phyloP scores from a whole-genome alignment of 768 basidiomycete species.

The Phylloporus sp. region DNA sequence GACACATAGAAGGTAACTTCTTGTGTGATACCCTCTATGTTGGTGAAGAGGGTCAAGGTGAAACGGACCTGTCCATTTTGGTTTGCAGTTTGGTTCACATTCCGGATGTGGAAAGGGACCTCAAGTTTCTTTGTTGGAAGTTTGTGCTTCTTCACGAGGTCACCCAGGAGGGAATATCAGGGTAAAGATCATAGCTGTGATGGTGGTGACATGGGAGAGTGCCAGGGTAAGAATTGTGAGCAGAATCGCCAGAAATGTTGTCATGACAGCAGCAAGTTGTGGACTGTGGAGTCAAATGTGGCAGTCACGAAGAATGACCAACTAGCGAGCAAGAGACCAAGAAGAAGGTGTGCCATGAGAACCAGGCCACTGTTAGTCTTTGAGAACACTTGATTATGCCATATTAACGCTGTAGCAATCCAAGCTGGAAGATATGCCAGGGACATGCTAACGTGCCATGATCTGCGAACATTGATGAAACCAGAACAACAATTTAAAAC shows the following conservation, averaged over 20 bases:
- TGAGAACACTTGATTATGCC: conserved; percentile 64
- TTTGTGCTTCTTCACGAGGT: too few species aligned
- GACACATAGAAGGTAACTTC: too few species aligned
- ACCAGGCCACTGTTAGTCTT: conserved; percentile 56
- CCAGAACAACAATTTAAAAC: not conserved
- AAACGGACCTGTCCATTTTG: too few species aligned
- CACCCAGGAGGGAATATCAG: conserved; percentile 73
- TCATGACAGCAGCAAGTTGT: conserved; percentile 62
- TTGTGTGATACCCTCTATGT: too few species aligned
- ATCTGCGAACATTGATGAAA: conserved; percentile 23
- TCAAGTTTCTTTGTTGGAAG: too few species aligned
- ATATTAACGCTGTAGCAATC: conserved; percentile 61
- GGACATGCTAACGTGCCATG: conserved; percentile 67
- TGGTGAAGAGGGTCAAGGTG: too few species aligned
- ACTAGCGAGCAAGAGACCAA: conserved; percentile 63
- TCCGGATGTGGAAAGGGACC: too few species aligned
- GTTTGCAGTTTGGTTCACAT: too few species aligned
- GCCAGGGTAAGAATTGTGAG: conserved; percentile 66
- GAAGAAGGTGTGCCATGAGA: conserved; percentile 60
- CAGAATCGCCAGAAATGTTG: conserved; percentile 63
- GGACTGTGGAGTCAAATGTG: conserved; percentile 70
- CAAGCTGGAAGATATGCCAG: conserved; percentile 73
- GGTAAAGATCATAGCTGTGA: conserved; percentile 56
- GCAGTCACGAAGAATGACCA: conserved; percentile 70
- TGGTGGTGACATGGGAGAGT: conserved; percentile 39